Base-by-base conservation (phyloP, 1,139 yeast species). In the Nakaseomyces uthaithaninus region DNA sequence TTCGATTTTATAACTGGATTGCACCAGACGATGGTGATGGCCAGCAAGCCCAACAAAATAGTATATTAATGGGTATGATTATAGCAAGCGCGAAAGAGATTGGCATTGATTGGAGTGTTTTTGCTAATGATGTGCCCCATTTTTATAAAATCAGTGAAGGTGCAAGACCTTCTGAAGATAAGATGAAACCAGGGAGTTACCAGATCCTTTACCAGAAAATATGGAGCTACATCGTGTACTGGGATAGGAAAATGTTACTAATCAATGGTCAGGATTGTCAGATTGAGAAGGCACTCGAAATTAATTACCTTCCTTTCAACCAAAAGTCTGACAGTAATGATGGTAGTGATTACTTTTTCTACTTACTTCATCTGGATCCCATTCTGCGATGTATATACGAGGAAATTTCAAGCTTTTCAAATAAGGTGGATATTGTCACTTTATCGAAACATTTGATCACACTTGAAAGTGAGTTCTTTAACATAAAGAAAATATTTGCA, bases 21-120 rank as follows among this genome's bases (percentile, higher is more conserved):
- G 54, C 57, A 2, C 60, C 60, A 3, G 59, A 57, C 33, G 60
- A 56, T 42, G 59, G 59, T 8, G 62, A 58, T 43, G 63, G 63
- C 2, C 46, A 51, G 20, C 50, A 48, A 22, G 45, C 50, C 6
- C 56, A 56, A 37, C 57, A 57, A 33, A 51, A 52, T 31, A 54
- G 49, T 26, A 51, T 57, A 4, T 41, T 58, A 3, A 48, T 54
- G 48, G 59, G 61, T 6, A 47, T 51, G 14, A 55, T 57, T 8
- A 49, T 56, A 12, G 46, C 59, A 3, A 48, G 53, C 27, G 55
- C 58, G 27, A 51, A 49, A 42, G 57, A 56, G 30, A 41, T 56
- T 33, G 63, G 63, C 6, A 44, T 53, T 3, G 48, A 46, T 12
- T 58, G 63, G 63, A 45, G 45, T 20, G 43, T 50, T 16, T 22